phyloP scores from a whole-genome alignment of 306 rosid species.

The Chamaecrista fasciculata region DNA sequence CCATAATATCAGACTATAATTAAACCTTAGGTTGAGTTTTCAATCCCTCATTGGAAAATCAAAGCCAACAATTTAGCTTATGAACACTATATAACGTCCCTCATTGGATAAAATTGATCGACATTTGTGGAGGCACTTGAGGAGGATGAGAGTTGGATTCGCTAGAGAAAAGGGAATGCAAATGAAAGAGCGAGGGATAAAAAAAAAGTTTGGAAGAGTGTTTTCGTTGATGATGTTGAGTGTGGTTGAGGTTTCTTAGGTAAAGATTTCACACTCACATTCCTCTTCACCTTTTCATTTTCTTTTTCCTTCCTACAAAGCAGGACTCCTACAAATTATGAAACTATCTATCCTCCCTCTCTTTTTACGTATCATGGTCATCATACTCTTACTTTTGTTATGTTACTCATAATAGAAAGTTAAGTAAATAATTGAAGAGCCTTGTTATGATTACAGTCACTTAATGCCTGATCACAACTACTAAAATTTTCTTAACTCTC shows the following conservation, averaged over 20 bases:
- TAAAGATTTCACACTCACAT: slow-evolving; percentile 42
- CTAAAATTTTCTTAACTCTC: slow-evolving; percentile 3
- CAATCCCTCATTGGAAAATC: slow-evolving; percentile 14
- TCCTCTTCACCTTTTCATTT: slow-evolving; percentile 38
- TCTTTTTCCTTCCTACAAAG: slow-evolving; percentile 23
- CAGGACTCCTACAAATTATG: slow-evolving; percentile 16
- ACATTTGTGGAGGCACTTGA: neutral
- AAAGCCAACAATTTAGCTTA: slow-evolving; percentile 17
- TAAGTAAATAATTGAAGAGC: slow-evolving; percentile 16
- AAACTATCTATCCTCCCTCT: slow-evolving; percentile 28
- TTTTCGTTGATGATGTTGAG: slow-evolving; percentile 21
- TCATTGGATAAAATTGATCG: neutral
- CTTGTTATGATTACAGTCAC: slow-evolving; percentile 29
- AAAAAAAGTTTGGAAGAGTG: slow-evolving; percentile 19
- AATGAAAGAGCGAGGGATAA: neutral
- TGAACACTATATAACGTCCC: slow-evolving; percentile 26
- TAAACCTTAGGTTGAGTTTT: slow-evolving; percentile 2
- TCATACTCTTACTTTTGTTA: slow-evolving; percentile 29
- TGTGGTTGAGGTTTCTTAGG: slow-evolving; percentile 53
- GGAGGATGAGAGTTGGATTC: slow-evolving; percentile 21
- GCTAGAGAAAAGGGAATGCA: slow-evolving; percentile 8
- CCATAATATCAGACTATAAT: slow-evolving; percentile 24
- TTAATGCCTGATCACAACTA: slow-evolving; percentile 6
- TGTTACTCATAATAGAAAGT: too few species aligned
- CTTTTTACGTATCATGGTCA: slow-evolving; percentile 22